Evolutionary conservation across 129 eudicot species (phyloP).

Genomic region (Artemisia argyi): DNA sequence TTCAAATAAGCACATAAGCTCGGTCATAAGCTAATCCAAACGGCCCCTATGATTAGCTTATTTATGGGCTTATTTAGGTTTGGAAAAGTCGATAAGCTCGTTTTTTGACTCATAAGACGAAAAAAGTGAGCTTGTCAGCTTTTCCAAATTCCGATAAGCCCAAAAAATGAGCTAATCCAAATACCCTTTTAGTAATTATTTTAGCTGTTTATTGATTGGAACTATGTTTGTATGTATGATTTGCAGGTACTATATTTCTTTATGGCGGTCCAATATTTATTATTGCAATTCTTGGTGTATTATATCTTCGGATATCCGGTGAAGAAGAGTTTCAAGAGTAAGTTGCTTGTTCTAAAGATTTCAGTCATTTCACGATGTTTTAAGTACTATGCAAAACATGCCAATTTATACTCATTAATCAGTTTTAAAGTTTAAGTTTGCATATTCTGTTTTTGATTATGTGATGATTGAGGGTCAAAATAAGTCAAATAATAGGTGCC

Average conservation of each 20-base stretch:
- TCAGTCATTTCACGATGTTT: background rate
- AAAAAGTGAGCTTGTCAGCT: too few species aligned
- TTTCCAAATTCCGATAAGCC: too few species aligned
- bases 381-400: background rate
- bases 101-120: too few species aligned
- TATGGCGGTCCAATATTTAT: slow-evolving; percentile 69
- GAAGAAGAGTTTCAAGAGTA: slow-evolving; percentile 63
- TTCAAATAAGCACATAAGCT: too few species aligned
- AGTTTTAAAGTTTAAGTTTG: background rate
- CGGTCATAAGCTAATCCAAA: too few species aligned
- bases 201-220: background rate
- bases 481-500: too few species aligned
- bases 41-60: too few species aligned
- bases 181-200: too few species aligned
- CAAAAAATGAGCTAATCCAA: too few species aligned
- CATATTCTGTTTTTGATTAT: too few species aligned
- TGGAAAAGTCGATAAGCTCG: too few species aligned
- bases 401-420: background rate
- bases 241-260: slow-evolving; percentile 62
- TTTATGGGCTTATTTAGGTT: too few species aligned
- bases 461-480: background rate
- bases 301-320: slow-evolving; percentile 51
- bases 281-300: slow-evolving; percentile 62
- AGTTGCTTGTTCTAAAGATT: slow-evolving; percentile 11
- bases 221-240: background rate